Conservation (phyloP, 352 stramenopile genomes). For the Pythium phragmitis region DNA sequence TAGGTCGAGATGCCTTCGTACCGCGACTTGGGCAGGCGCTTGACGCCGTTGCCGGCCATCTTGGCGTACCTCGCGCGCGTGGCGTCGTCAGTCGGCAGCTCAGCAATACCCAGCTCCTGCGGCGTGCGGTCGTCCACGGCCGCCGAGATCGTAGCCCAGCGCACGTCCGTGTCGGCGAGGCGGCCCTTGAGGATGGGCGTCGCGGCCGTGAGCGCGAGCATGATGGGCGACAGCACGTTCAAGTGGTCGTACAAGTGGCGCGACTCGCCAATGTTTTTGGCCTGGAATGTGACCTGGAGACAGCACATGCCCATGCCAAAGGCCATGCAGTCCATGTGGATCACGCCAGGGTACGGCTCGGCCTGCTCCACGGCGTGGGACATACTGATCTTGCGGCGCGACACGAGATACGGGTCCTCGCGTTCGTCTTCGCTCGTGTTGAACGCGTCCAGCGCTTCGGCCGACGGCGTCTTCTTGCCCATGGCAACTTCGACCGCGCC, state of each 20-base stretch:
- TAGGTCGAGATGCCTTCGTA: conserved; percentile 90
- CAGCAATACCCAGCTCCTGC: conserved; percentile 63
- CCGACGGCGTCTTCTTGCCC: conserved; percentile 77
- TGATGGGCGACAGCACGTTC: conserved; percentile 97
- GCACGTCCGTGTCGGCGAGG: conserved; percentile 90
- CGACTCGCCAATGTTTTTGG: conserved; percentile 98
- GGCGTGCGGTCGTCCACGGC: conserved; percentile 95
- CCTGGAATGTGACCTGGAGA: conserved; percentile 98
- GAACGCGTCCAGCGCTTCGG: conserved; percentile 45
- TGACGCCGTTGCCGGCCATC: conserved; percentile 91
- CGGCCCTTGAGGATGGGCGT: conserved; percentile 97
- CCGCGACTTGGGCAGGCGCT: conserved; percentile 95
- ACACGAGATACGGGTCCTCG: conserved; percentile 46
- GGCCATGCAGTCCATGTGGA: conserved; percentile 99
- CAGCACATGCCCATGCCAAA: conserved; percentile 99
- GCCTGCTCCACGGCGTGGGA: conserved; percentile 63
- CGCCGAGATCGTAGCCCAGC: conserved; percentile 97
- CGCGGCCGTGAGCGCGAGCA: conserved; percentile 98
- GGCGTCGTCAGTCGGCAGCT: conserved; percentile 38
- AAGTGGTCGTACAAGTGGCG: conserved; percentile 99
- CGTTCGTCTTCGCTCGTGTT: background rate
- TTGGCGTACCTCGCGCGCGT: conserved; percentile 80
- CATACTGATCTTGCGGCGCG: conserved; percentile 69
- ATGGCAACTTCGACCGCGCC: conserved; percentile 43
- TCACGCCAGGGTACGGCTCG: conserved; percentile 83